A percentile compares a stretch with the other conserved stretches of the same genome.
phyloP scores from a whole-genome alignment of 306 rosid species.

The Arachis stenosperma region DNA sequence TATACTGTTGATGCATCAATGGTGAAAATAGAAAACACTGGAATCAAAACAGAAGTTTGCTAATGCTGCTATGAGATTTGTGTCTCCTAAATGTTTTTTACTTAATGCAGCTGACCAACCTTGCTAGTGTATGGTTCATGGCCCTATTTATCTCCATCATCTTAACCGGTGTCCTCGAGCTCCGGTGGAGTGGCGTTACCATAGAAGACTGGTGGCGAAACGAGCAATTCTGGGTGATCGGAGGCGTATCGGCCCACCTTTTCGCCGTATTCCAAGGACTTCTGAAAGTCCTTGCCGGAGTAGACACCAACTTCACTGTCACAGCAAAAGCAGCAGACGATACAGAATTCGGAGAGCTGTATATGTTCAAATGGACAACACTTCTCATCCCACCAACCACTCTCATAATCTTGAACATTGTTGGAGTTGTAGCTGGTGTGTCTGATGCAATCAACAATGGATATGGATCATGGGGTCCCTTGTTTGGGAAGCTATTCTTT shows the following conservation, averaged over 20 bases:
- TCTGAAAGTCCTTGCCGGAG: constrained; percentile 58
- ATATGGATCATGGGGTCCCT: constrained; percentile 56
- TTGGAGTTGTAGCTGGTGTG: constrained; percentile 60
- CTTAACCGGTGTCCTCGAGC: constrained; percentile 51
- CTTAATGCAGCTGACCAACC: constrained; percentile 45
- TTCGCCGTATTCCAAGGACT: constrained; percentile 62
- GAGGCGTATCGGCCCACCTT: constrained; percentile 59
- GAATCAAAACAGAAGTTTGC: not conserved
- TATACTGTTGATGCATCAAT: not conserved
- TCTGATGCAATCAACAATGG: constrained; percentile 61
- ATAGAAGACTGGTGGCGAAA: constrained; percentile 50
- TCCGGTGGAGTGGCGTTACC: constrained; percentile 54
- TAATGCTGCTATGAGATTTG: constrained; percentile 1
- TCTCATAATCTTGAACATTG: constrained; percentile 55
- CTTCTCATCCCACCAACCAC: constrained; percentile 63
- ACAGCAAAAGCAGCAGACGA: constrained; percentile 56
- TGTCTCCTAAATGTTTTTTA: constrained; percentile 17
- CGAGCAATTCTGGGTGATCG: constrained; percentile 57
- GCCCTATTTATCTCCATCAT: constrained; percentile 54
- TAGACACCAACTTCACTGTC: constrained; percentile 57
- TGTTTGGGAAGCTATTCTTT: constrained; percentile 59
- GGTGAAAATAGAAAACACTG: not conserved
- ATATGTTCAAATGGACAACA: constrained; percentile 58
- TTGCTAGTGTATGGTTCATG: constrained; percentile 56
- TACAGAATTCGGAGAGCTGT: constrained; percentile 52